Conservation (phyloP, 176 grass and related monocot genomes). For the Carex cristatella region DNA sequence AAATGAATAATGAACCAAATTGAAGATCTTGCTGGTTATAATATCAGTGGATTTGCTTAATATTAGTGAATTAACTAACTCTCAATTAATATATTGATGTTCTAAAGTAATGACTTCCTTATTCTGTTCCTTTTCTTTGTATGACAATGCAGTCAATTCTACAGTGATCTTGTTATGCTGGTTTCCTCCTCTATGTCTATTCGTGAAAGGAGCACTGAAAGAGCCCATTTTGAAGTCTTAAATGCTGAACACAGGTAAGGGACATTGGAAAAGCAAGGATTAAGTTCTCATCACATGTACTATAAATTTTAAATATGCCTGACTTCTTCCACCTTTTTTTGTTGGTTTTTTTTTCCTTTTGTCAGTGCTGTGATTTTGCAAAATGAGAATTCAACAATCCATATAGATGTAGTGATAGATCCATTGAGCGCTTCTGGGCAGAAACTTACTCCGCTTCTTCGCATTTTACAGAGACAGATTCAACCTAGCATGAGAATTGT, state of each 20-base stretch:
- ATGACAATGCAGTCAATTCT: constrained; percentile 66
- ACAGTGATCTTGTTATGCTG: constrained; percentile 74
- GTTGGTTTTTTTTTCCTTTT: constrained; percentile 27
- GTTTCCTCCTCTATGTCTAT: constrained; percentile 78
- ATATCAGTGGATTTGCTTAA: neutral
- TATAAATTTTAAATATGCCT: constrained; percentile 13
- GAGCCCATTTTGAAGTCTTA: constrained; percentile 92
- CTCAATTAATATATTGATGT: neutral
- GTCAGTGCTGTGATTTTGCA: constrained; percentile 78
- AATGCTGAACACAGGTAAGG: constrained; percentile 75
- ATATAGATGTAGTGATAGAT: constrained; percentile 99
- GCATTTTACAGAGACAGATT: constrained; percentile 69
- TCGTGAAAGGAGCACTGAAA: constrained; percentile 72
- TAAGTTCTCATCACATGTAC: constrained; percentile 9
- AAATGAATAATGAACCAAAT: neutral
- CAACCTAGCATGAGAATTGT: constrained; percentile 96
- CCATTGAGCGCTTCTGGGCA: constrained; percentile 79
- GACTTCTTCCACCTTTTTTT: constrained; percentile 11
- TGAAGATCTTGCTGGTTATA: neutral
- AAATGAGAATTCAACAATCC: constrained; percentile 66
- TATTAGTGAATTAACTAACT: neutral
- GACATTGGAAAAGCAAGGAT: constrained; percentile 13
- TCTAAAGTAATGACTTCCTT: constrained; percentile 1
- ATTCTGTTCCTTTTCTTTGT: constrained; percentile 22
- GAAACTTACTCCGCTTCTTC: constrained; percentile 84